Conservation (phyloP, 257 asterid genomes). For the Plectranthus barbatus region DNA sequence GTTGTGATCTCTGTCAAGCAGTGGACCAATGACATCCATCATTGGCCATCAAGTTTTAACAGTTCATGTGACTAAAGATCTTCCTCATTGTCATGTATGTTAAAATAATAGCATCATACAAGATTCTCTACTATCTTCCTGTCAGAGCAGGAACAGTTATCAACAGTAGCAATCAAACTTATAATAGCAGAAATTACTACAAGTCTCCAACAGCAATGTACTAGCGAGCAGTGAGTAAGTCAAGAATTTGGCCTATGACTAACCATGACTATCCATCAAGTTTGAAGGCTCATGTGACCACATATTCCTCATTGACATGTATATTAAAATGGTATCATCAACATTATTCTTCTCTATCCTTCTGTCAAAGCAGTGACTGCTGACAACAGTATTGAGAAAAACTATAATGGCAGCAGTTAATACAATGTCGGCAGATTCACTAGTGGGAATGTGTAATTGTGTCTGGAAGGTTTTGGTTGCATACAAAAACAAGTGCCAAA, state of each 20-base stretch:
- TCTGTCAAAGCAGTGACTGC: not conserved
- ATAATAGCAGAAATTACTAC: not conserved
- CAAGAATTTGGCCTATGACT: not conserved
- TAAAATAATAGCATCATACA: conserved; percentile 8
- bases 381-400: not conserved
- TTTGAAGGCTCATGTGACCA: not conserved
- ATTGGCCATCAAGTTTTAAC: conserved; percentile 9
- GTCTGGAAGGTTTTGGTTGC: not conserved
- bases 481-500: conserved; percentile 9
- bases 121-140: not conserved
- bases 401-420: not conserved
- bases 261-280: not conserved
- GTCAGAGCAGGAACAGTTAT: not conserved
- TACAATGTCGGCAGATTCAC: not conserved
- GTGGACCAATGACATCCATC: conserved; percentile 11
- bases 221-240: not conserved
- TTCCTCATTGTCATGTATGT: conserved; percentile 16
- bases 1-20: conserved; percentile 10
- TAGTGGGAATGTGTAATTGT: not conserved
- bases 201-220: not conserved
- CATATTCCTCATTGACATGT: conserved; percentile 7
- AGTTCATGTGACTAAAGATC: conserved; percentile 23
- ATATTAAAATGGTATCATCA: conserved; percentile 12
- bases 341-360: not conserved
- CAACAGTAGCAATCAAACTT: not conserved